Evolutionary conservation across 495 filamentous ascomycete genomes (phyloP).

Genomic region (Podospora pseudoanserina): DNA sequence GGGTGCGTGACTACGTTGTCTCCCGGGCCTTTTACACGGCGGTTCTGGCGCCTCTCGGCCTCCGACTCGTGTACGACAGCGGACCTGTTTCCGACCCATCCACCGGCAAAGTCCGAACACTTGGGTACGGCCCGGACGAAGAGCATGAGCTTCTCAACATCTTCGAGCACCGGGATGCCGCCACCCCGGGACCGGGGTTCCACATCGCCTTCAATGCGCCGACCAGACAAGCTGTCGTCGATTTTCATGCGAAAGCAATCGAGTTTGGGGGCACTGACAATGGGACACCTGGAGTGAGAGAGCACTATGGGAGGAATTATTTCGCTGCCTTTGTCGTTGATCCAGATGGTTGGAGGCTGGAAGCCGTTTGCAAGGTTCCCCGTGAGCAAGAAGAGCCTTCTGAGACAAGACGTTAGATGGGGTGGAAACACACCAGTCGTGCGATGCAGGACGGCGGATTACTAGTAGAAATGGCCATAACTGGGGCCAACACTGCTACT

Average conservation of each 20-base stretch:
- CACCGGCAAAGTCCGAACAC: slow-evolving; percentile 20
- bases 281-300: slow-evolving; percentile 38
- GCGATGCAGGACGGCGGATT: background rate
- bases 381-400: background rate
- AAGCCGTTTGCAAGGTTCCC: slow-evolving; percentile 34
- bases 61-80: slow-evolving; percentile 37
- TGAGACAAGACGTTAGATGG: background rate
- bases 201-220: slow-evolving; percentile 40
- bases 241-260: slow-evolving; percentile 38
- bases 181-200: slow-evolving; percentile 29
- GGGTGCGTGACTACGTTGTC: slow-evolving; percentile 24
- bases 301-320: slow-evolving; percentile 35
- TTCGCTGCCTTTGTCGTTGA: slow-evolving; percentile 44
- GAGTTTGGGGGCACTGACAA: slow-evolving; percentile 34
- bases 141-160: slow-evolving; percentile 33
- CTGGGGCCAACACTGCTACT: background rate
- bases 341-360: slow-evolving; percentile 39
- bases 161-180: slow-evolving; percentile 27
- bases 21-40: slow-evolving; percentile 37
- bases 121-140: slow-evolving; percentile 33
- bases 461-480: background rate
- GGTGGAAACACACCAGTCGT: background rate
- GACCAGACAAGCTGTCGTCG: slow-evolving; percentile 31
- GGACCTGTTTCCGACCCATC: slow-evolving; percentile 13
- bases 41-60: slow-evolving; percentile 28